Base-by-base conservation (phyloP, 83 land plant genomes). In the Picea mariana region DNA sequence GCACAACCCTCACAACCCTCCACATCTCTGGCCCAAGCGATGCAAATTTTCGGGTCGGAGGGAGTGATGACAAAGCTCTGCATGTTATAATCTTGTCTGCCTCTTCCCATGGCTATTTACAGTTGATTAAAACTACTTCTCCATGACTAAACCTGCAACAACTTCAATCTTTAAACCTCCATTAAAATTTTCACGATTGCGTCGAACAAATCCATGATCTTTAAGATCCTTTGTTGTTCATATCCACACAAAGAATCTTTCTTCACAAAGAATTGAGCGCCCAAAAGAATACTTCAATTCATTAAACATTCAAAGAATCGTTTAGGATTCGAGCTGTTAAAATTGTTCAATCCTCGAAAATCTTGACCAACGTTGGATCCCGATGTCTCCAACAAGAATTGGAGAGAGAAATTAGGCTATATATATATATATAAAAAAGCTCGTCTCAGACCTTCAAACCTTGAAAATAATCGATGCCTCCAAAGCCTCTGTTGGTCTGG, bases 1-100 rank as follows among this genome's bases (percentile, higher is more conserved):
- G 87, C 82, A 67, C 94, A 91, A 80, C 86, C 85, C 61, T 87
- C 82, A 72, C 94, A 92, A 80, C 86, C 85, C 62, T 87, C 92
- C 12, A 89, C 88, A 20, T 93, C 71, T 84, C 87, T 81, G 2
- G 90, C 31, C 31, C 31, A 31, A 31, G 31, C 31, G 31, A 31
- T 84, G 58, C 87, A 92, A 49, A 81, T 82, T n/a, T 81, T 86
- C 20, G 84, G 86, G 18, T 87, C 87, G 44, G 6, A 40, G 5
- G 44, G 5, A 4, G 44, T 40, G 5, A 40, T 40, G 44, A 6
- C 6, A 40, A 0, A 6, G 44, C 5, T 40, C 44, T 40, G 6
- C 44, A 6, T 40, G 44, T 40, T 40, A 6, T 40, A 40, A 4
- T 40, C 44, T 40, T 40, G 44, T 40, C 44, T 40, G 44, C 44